phyloP scores from a whole-genome alignment of 352 stramenopile species.

The Pythium brachiatum region DNA sequence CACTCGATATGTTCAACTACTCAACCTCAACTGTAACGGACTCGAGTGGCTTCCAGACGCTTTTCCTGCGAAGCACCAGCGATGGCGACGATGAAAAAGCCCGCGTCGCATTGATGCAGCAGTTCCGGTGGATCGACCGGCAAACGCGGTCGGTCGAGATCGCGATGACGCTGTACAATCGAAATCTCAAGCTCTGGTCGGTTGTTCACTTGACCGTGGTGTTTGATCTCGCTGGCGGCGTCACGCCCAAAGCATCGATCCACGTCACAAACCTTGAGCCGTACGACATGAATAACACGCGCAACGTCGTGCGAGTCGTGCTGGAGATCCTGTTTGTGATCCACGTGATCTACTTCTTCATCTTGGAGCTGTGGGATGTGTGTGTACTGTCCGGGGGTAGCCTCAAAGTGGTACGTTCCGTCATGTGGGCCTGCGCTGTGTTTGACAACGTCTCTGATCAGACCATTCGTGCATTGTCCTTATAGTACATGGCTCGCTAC shows the following conservation, averaged over 20 bases:
- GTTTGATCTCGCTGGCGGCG: constrained; percentile 60
- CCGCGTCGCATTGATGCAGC: constrained; percentile 36
- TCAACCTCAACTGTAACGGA: constrained; percentile 32
- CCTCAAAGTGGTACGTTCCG: constrained; percentile 34
- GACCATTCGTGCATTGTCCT: neutral
- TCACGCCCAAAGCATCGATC: constrained; percentile 40
- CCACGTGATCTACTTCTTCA: constrained; percentile 57
- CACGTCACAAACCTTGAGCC: constrained; percentile 64
- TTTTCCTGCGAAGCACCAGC: constrained; percentile 50
- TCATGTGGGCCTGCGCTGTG: too few species aligned
- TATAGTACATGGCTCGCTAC: constrained; percentile 61
- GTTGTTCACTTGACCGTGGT: constrained; percentile 52
- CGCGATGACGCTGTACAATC: constrained; percentile 61
- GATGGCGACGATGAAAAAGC: constrained; percentile 29
- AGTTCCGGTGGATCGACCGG: constrained; percentile 52
- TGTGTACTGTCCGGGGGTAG: constrained; percentile 59
- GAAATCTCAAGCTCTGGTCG: constrained; percentile 58
- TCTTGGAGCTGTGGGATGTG: constrained; percentile 64
- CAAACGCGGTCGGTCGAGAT: constrained; percentile 60
- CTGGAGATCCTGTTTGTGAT: constrained; percentile 46
- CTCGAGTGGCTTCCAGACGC: constrained; percentile 52
- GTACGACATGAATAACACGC: constrained; percentile 53
- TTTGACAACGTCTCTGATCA: neutral
- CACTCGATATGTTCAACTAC: constrained; percentile 64
- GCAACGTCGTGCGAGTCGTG: constrained; percentile 42